Base-by-base conservation (phyloP, 2,329 filamentous ascomycete genomes). In the Mycosphaerella arachidis region DNA sequence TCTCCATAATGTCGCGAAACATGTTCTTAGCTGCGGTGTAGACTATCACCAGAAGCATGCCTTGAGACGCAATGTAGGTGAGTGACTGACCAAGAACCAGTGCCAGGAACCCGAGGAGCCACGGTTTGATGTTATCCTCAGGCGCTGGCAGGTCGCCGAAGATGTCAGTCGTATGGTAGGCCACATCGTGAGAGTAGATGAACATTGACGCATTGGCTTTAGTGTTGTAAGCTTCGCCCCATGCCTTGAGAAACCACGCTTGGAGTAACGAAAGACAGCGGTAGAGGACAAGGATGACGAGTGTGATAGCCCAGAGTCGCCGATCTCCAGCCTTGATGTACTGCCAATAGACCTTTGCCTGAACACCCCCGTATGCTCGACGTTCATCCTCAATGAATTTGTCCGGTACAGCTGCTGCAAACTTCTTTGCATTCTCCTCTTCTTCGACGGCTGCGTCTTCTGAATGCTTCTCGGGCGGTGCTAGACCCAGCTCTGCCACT, bases 321-420 rank as follows among this genome's bases (percentile, higher is more conserved):
- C 92, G 78, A 12, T 85, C 88, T 1, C 92, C 92, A 5, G 91
- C 90, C 73, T 86, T 89, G 75, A 96, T 86, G 66, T 96, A 96
- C 63, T 86, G 85, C 86, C 89, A 91, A 70, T 96, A 96, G 0
- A 96, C 87, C 6, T 81, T 81, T 10, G 85, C 77, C 67, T 92
- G 84, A 1, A 96, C 89, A 1, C 89, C 86, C 18, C 92, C 91
- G 61, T 90, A 83, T 0, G 84, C 87, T 53, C 90, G 82, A 65
- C 86, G 79, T 71, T 94, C 90, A 33, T 92, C 89, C 68, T 92
- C 87, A 50, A 92, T 86, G 68, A 93, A 92, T 67, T 91, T 91
- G 33, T 88, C 86, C 0, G 88, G 86, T 12, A 86, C 76, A 0
- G 84, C 84, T 9, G 81, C 79, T 5, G 74, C 74, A 13, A 79